Base-by-base conservation (phyloP, 164 flowering plant genomes). In the Berberis vulgaris region DNA sequence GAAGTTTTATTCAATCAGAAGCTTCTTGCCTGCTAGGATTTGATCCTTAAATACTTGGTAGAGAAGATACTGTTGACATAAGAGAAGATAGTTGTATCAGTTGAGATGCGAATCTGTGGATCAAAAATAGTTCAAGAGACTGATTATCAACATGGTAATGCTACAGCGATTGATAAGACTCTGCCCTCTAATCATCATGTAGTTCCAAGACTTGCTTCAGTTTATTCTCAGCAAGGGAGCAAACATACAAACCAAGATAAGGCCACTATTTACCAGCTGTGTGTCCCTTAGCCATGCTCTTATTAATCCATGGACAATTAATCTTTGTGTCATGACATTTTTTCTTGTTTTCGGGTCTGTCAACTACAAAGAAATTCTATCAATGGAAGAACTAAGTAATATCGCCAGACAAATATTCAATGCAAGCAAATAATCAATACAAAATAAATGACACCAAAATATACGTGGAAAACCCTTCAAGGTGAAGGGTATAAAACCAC, bases 61-160 rank as follows among this genome's bases (percentile, higher is more conserved):
- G 3, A 50, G 6, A 10, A 26, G 13, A 47, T 47, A 47, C n/a
- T n/a, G n/a, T n/a, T n/a, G n/a, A n/a, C n/a, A n/a, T n/a, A n/a
- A n/a, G n/a, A n/a, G n/a, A 12, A 3, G 54, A 50, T 4, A 1
- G 4, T 50, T 50, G 6, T 3, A 50, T 50, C n/a, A 7, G 38
- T 50, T 7, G 44, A 39, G 49, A 88, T 84, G 96, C 91, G 96
- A 78, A 76, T 71, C 77, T 88, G 96, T 77, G 60, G 73, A 63
- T 89, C 96, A 40, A 26, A 50, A 70, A 72, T 72, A 74, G 80
- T 75, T 72, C 84, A 85, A 11, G 72, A 74, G 54, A 45, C 50
- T 8, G 63, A 72, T 5, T 65, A 68, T 73, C 75, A 69, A 62
- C 72, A 71, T 41, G 83, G 75, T 60, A 74, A 78, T 72, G 67